phyloP scores from a whole-genome alignment of 1,139 yeast genomes.

The Debaryomycetaceae sp. region DNA sequence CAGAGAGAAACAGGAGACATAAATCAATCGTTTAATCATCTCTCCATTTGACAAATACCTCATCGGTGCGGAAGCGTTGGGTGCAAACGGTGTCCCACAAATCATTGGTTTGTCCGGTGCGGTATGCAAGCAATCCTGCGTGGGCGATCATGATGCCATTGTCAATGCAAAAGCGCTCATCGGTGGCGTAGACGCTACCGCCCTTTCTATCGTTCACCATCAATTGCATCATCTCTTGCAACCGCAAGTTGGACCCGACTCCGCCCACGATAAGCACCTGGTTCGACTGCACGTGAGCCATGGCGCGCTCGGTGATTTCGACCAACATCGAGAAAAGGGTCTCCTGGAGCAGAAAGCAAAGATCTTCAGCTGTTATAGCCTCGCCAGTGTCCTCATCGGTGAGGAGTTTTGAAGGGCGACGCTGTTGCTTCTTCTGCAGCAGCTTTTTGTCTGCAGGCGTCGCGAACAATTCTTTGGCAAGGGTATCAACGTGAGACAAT shows the following conservation, averaged over 20 bases:
- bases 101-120: constrained; percentile 70
- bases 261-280: constrained; percentile 97
- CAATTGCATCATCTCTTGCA: constrained; percentile 92
- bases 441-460: constrained; percentile 47
- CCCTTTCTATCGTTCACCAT: constrained; percentile 84
- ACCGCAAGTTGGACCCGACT: constrained; percentile 87
- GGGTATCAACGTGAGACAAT: constrained; percentile 72
- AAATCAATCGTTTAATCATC: constrained; percentile 41
- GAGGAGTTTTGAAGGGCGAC: constrained; percentile 15
- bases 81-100: constrained; percentile 79
- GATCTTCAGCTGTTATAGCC: constrained; percentile 71
- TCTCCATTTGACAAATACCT: constrained; percentile 87
- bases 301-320: constrained; percentile 95
- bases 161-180: constrained; percentile 93
- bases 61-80: constrained; percentile 91
- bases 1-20: too few relatives aligned
- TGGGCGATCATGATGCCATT: constrained; percentile 99
- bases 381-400: constrained; percentile 49
- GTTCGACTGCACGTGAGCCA: constrained; percentile 91
- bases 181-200: constrained; percentile 89
- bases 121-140: constrained; percentile 83
- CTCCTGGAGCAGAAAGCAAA: constrained; percentile 91
- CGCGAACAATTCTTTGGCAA: constrained; percentile 67
- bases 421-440: too few relatives aligned
- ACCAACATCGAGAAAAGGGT: constrained; percentile 93